Percentiles rank a stretch among this genome's conserved stretches.
Conservation (phyloP, 495 filamentous ascomycete species). For the Trichoderma orchidacearum region DNA sequence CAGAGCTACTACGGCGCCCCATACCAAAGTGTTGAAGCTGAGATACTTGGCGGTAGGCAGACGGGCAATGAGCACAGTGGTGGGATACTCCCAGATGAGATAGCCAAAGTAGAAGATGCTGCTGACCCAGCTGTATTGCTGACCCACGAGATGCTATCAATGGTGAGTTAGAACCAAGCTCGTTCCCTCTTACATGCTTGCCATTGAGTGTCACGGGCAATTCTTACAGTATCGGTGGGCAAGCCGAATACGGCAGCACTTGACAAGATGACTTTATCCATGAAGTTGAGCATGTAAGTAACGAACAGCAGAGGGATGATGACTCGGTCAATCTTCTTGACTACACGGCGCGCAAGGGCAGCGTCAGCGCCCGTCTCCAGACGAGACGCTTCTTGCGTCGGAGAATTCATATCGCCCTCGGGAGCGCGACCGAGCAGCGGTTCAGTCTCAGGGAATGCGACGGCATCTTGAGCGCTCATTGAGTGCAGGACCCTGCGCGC, state of each 20-base stretch:
- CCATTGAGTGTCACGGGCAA: background rate
- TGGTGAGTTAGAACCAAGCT: background rate
- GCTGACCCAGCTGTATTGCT: conserved; percentile 22
- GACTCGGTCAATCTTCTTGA: background rate
- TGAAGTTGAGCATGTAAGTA: conserved; percentile 15
- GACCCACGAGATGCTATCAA: conserved; percentile 12
- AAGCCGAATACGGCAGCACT: conserved; percentile 20
- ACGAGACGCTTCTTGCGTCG: background rate
- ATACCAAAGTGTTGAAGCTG: conserved; percentile 11
- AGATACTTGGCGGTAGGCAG: conserved; percentile 19
- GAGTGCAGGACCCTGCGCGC: background rate
- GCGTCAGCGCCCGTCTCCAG: background rate
- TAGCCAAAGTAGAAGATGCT: conserved; percentile 24
- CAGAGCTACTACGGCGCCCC: background rate
- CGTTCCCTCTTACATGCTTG: background rate
- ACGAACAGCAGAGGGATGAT: background rate
- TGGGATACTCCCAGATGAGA: conserved; percentile 16
- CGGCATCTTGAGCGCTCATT: background rate
- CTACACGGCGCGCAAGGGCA: background rate
- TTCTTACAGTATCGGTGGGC: conserved; percentile 13
- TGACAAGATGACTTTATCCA: conserved; percentile 23
- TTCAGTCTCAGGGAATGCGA: background rate
- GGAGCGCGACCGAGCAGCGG: background rate
- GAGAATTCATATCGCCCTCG: background rate
- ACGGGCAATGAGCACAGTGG: conserved; percentile 13